These are phyloP conservation scores for Chrysanthemum makinoi DNA, from an alignment of 129 eudicot species.

Conservation along the genomic window DNA sequence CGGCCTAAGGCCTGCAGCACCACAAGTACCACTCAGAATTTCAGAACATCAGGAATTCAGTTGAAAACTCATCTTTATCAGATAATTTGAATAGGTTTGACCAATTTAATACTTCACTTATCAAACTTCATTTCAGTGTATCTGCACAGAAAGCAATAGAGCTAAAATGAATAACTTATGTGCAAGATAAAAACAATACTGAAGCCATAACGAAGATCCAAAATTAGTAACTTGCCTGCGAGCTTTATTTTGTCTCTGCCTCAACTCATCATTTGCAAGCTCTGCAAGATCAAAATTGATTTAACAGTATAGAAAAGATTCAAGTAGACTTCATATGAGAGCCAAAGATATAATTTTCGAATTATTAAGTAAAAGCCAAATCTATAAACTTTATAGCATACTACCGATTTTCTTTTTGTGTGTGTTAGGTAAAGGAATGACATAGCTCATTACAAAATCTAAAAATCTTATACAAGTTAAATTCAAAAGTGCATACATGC, in stretches of 20 bases:
- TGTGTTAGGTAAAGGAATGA: too few relatives aligned
- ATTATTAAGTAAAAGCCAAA: not conserved
- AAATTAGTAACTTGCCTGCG: constrained; percentile 54
- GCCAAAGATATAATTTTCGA: too few relatives aligned
- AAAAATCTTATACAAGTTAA: not conserved
- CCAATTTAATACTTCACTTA: constrained; percentile 58
- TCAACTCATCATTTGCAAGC: constrained; percentile 59
- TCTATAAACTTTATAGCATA: not conserved
- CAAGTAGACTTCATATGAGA: too few relatives aligned
- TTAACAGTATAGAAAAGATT: not conserved
- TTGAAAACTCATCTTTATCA: constrained; percentile 34
- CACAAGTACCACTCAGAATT: constrained; percentile 49
- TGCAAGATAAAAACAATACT: not conserved
- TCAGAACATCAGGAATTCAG: constrained; percentile 29
- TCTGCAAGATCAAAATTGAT: constrained; percentile 35
- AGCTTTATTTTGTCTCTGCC: constrained; percentile 77
- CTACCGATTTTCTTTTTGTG: not conserved
- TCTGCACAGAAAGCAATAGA: constrained; percentile 40
- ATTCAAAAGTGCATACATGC: not conserved
- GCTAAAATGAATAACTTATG: not conserved
- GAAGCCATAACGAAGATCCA: constrained; percentile 4
- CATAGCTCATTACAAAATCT: too few relatives aligned
- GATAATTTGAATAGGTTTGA: constrained; percentile 40
- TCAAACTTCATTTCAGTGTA: constrained; percentile 97
- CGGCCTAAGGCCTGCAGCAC: constrained; percentile 73